Evolutionary conservation across 179 eudicot genomes (phyloP).

Genomic region (Patellifolia procumbens): DNA sequence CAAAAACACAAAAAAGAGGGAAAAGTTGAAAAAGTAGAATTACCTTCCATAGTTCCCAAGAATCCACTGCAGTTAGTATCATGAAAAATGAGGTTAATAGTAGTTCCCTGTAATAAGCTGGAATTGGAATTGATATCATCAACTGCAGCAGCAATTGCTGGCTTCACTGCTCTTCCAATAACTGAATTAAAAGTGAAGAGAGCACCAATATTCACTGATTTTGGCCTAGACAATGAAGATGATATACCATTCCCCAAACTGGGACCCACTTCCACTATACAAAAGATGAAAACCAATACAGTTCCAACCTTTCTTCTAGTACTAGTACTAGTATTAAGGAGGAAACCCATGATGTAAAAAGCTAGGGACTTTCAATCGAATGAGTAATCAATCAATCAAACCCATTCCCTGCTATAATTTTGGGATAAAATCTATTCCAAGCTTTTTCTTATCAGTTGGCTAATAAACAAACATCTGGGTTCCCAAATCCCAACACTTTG

Average conservation of each 20-base stretch:
- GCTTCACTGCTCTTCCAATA: slow-evolving; percentile 65
- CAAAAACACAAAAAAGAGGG: background rate
- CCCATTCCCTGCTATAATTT: background rate
- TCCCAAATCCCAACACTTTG: background rate
- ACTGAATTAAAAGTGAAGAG: slow-evolving; percentile 65
- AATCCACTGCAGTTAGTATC: slow-evolving; percentile 91
- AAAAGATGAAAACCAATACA: slow-evolving; percentile 11
- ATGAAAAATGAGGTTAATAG: slow-evolving; percentile 45
- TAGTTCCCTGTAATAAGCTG: slow-evolving; percentile 49
- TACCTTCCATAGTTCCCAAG: slow-evolving; percentile 80
- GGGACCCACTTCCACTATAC: slow-evolving; percentile 14
- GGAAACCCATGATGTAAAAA: slow-evolving; percentile 13
- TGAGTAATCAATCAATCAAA: slow-evolving; percentile 9
- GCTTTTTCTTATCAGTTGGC: background rate
- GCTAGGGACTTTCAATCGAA: slow-evolving; percentile 1
- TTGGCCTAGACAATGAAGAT: slow-evolving; percentile 37
- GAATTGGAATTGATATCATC: slow-evolving; percentile 73
- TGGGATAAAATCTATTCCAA: background rate
- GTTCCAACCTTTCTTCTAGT: slow-evolving; percentile 11
- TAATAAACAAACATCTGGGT: background rate
- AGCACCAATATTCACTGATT: slow-evolving; percentile 69
- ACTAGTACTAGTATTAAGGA: too few relatives aligned
- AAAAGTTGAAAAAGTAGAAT: background rate
- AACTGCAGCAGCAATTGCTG: slow-evolving; percentile 70
- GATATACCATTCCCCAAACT: background rate